Evolutionary conservation across 2,329 filamentous ascomycete species (phyloP).

Genomic region (Xylariomycetidae sp.): DNA sequence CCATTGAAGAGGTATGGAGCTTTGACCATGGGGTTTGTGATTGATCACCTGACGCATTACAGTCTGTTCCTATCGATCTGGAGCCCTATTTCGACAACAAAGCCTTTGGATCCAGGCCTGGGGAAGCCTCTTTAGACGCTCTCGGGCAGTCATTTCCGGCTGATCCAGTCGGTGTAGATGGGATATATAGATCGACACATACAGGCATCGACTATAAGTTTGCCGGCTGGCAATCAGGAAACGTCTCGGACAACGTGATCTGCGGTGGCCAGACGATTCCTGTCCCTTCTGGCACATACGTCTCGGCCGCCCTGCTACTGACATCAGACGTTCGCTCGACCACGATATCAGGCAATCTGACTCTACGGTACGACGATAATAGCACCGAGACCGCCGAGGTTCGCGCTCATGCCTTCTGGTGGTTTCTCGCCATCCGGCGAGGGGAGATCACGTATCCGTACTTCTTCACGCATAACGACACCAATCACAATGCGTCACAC

Average conservation of each 20-base stretch:
- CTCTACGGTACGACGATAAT: background rate
- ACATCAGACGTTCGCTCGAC: background rate
- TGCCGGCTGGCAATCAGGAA: background rate
- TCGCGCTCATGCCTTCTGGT: background rate
- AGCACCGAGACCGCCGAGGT: background rate
- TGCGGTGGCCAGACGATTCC: background rate
- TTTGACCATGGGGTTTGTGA: no score
- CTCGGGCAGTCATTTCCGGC: background rate
- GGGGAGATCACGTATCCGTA: background rate
- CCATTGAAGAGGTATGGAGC: no score
- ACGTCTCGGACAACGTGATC: background rate
- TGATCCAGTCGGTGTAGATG: background rate
- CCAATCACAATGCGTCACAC: background rate
- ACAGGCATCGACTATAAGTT: background rate
- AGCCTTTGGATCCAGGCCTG: background rate
- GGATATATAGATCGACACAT: background rate
- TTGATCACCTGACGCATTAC: no score
- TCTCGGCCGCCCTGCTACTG: background rate
- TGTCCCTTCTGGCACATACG: background rate
- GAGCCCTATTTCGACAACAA: background rate
- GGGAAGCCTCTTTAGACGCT: background rate
- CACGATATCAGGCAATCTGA: background rate
- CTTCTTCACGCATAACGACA: background rate
- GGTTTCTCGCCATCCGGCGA: background rate
- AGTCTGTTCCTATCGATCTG: background rate